Evolutionary conservation across 495 filamentous ascomycete genomes (phyloP).

Genomic region (Saxophila tyrrhenica): DNA sequence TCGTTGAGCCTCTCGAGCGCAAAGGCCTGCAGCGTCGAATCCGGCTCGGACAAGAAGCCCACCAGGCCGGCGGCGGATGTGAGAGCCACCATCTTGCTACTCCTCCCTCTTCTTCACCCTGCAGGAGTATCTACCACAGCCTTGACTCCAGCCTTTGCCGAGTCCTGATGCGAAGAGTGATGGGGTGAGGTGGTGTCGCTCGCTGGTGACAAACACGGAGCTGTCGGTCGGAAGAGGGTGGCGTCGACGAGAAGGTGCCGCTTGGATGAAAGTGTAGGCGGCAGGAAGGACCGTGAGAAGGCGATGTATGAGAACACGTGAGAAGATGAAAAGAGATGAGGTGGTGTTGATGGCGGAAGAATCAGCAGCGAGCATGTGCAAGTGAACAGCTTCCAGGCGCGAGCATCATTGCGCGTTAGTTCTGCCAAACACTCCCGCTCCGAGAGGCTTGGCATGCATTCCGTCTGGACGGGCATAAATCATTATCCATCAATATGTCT

Average conservation of each 20-base stretch:
- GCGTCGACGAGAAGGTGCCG: not conserved
- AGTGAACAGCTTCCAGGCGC: not conserved
- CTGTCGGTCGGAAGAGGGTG: not conserved
- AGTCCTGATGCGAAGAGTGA: not conserved
- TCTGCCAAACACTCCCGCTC: not conserved
- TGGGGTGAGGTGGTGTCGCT: not conserved
- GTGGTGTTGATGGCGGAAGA: not conserved
- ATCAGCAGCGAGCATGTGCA: not conserved
- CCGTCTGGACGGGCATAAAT: not conserved
- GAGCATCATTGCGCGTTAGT: not conserved
- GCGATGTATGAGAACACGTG: not conserved
- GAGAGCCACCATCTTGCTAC: constrained; percentile 67
- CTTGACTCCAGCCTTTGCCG: not conserved
- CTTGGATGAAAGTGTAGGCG: not conserved
- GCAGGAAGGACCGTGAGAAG: not conserved
- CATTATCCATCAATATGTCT: not conserved
- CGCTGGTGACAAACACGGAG: not conserved
- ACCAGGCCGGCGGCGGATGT: constrained; percentile 90
- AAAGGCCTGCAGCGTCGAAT: constrained; percentile 83
- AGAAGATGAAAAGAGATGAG: not conserved
- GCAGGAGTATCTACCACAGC: not conserved
- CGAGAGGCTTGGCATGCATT: not conserved
- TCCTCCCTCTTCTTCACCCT: not conserved
- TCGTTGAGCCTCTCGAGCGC: constrained; percentile 89
- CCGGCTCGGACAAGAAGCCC: constrained; percentile 89